A percentile compares a stretch with the other conserved stretches of the same genome.
Evolutionary conservation across 345 rosid species (phyloP).

Genomic region (Rhodamnia argentea): DNA sequence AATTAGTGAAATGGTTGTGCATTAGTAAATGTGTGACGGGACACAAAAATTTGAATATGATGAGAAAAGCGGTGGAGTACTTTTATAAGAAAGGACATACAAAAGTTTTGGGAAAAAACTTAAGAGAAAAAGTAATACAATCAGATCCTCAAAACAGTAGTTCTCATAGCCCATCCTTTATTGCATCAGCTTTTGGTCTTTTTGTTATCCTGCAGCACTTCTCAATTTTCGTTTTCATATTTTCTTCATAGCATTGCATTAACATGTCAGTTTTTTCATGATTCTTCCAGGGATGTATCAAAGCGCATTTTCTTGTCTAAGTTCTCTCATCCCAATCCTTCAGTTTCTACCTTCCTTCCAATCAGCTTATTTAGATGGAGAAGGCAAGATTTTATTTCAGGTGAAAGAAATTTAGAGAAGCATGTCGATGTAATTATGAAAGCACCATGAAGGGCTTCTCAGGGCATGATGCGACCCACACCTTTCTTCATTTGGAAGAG

Average conservation of each 20-base stretch:
- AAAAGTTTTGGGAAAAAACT: background rate
- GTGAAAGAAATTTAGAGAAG: slow-evolving; percentile 23
- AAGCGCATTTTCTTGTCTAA: slow-evolving; percentile 40
- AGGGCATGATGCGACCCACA: slow-evolving; percentile 19
- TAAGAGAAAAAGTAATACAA: background rate
- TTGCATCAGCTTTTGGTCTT: background rate
- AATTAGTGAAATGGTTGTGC: background rate
- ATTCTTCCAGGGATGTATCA: slow-evolving; percentile 55
- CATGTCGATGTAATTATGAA: slow-evolving; percentile 29
- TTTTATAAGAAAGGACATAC: background rate
- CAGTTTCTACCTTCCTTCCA: slow-evolving; percentile 48
- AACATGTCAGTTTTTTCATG: background rate
- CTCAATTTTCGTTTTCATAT: background rate
- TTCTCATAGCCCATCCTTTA: background rate
- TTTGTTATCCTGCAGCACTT: background rate
- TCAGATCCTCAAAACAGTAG: background rate
- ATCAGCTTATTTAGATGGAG: slow-evolving; percentile 49
- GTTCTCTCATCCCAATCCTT: slow-evolving; percentile 41
- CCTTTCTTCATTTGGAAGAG: slow-evolving; percentile 28
- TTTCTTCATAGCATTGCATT: background rate
- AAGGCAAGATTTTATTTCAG: slow-evolving; percentile 15
- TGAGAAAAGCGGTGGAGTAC: background rate
- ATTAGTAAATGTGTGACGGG: background rate
- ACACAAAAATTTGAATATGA: background rate
- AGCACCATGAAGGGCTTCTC: slow-evolving; percentile 34